Evolutionary conservation across 2,329 filamentous ascomycete species (phyloP).

Genomic region (Xylariaceae sp.): DNA sequence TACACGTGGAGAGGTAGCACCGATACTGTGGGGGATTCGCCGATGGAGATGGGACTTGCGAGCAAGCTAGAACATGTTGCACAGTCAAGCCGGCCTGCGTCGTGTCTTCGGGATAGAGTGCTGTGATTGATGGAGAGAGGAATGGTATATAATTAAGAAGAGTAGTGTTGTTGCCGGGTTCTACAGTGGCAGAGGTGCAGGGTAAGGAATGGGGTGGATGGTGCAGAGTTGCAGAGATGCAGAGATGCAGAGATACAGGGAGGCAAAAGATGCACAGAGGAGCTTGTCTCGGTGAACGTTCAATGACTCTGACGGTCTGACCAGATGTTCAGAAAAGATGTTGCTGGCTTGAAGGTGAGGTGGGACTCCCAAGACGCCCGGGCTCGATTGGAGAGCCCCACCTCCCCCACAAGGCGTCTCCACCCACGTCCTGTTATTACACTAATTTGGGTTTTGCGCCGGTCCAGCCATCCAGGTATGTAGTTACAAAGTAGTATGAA

Average conservation of each 20-base stretch:
- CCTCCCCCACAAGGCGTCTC: slow-evolving; percentile 6
- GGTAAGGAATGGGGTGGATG: not conserved
- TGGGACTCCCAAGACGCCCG: slow-evolving; percentile 6
- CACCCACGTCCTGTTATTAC: not conserved
- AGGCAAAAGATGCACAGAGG: not conserved
- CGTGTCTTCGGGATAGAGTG: not conserved
- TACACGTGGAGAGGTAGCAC: slow-evolving; percentile 28
- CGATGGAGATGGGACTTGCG: slow-evolving; percentile 15
- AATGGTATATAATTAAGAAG: not conserved
- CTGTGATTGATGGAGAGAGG: too few relatives aligned
- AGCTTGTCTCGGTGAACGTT: slow-evolving; percentile 9
- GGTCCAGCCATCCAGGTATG: not conserved
- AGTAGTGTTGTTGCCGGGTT: not conserved
- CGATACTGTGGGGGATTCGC: slow-evolving; percentile 23
- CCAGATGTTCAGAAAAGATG: slow-evolving; percentile 14
- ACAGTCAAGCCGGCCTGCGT: slow-evolving; percentile 16
- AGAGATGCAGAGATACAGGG: not conserved
- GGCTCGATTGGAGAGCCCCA: too few relatives aligned
- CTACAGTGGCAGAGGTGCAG: not conserved
- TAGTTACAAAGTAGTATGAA: not conserved
- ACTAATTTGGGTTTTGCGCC: not conserved
- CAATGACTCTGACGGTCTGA: slow-evolving; percentile 7
- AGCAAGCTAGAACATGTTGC: slow-evolving; percentile 29
- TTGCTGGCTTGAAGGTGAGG: slow-evolving; percentile 9
- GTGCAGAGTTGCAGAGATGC: not conserved